Base-by-base conservation (phyloP, 2,329 filamentous ascomycete species). In the Nigrospora sphaerica region DNA sequence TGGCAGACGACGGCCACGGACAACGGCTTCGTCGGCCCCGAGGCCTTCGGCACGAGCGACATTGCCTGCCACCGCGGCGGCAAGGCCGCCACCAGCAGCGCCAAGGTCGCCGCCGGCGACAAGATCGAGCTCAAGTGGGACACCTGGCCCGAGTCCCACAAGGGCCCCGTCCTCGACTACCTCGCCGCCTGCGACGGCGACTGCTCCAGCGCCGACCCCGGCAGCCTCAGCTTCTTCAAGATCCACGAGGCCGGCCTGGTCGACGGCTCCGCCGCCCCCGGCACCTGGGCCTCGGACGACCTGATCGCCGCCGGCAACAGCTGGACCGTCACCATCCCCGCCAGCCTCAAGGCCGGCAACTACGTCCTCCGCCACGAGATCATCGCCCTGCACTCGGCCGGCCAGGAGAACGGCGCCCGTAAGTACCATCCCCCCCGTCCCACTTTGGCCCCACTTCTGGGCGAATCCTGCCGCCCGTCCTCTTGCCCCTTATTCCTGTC, bases 101-200 rank as follows among this genome's bases (percentile, higher is more conserved):
- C 55, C 18, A 48, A 49, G 37, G 42, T 85, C 34, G 67, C 71
- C n/a, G 83, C 82, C 13, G 84, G 83, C 50, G 69, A 70, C 52
- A 70, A 69, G 10, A 61, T 86, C 53, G 67, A 75, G 48, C 64
- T 86, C 42, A 72, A 78, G 55, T 86, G 83, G 83, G 77, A 72
- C 48, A 67, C 68, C 14, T 87, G 83, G 83, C 82, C 83, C n/a
- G 69, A 75, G 11, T 75, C 71, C 46, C 74, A 87, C 67, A 48
- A 59, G 39, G 63, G 63, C 4, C 63, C 62, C 11, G 53, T 66
- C 16, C 54, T 66, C 32, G 60, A 62, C 50, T 65, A 65, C 49
- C 54, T 67, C n/a, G 64, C 63, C 33, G 55, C 54, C 42, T 66
- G 62, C 53, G 52, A 57, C 19, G 57, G 54, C 3, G 54, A 62